Evolutionary conservation across 1,284 basidiomycete genomes (phyloP).

Genomic region (Pseudozyma hubeiensis): DNA sequence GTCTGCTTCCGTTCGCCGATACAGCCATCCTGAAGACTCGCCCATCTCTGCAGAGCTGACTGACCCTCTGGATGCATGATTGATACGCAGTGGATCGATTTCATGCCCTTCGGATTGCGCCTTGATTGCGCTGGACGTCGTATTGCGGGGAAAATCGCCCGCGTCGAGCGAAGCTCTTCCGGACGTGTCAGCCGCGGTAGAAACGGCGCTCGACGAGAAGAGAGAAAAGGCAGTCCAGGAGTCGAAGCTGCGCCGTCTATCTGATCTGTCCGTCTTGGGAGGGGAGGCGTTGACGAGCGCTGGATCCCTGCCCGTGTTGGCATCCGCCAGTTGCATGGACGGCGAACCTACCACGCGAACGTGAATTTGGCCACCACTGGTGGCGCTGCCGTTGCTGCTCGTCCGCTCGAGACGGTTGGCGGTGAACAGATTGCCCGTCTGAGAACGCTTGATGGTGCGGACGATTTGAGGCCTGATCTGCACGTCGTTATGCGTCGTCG

Average conservation of each 20-base stretch:
- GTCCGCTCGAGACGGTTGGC: conserved; percentile 23
- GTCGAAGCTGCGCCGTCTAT: conserved; percentile 25
- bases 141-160: too few species aligned
- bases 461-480: conserved; percentile 44
- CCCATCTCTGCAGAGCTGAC: conserved; percentile 7
- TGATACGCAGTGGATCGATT: background rate
- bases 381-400: conserved; percentile 25
- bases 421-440: conserved; percentile 7
- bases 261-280: conserved; percentile 3
- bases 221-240: conserved; percentile 36
- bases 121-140: too few species aligned
- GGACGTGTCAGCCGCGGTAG: background rate
- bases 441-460: conserved; percentile 30
- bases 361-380: conserved; percentile 24
- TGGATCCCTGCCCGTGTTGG: background rate
- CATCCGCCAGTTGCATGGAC: conserved; percentile 8
- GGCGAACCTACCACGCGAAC: conserved; percentile 30
- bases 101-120: too few species aligned
- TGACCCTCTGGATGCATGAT: conserved; percentile 5
- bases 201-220: conserved; percentile 15
- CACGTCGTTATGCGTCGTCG: conserved; percentile 26
- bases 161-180: background rate
- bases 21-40: conserved; percentile 13
- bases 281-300: conserved; percentile 13
- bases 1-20: conserved; percentile 10